These are phyloP conservation scores for Lentinula novae-zelandiae DNA, from an alignment of 1,284 basidiomycete species.

Conservation along the genomic window DNA sequence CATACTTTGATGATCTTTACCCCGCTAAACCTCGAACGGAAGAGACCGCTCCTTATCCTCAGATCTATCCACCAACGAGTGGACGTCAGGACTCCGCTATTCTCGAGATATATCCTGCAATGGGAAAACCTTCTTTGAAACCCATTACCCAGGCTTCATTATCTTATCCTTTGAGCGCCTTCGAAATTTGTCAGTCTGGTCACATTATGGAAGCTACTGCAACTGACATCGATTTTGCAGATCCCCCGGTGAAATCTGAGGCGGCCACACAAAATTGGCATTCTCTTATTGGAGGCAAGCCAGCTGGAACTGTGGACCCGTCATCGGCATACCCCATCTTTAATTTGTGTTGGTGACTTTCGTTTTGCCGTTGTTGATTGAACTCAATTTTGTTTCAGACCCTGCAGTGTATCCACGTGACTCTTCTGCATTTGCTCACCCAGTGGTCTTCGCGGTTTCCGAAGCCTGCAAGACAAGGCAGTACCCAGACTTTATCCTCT, in stretches of 20 bases:
- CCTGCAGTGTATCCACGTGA: conserved; percentile 30
- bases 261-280: not conserved
- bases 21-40: not conserved
- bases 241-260: not conserved
- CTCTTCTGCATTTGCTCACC: not conserved
- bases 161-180: conserved; percentile 24
- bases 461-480: not conserved
- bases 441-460: not conserved
- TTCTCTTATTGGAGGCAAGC: not conserved
- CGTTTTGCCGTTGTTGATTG: not conserved
- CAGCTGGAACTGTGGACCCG: not conserved
- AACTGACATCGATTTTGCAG: not conserved
- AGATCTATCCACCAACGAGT: conserved; percentile 22
- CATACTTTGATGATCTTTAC: not conserved
- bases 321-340: not conserved
- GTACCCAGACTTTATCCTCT: conserved; percentile 18
- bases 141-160: not conserved
- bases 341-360: not conserved
- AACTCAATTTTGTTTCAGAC: conserved; percentile 18
- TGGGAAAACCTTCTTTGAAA: not conserved
- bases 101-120: not conserved
- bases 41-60: conserved; percentile 2
- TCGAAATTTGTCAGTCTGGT: conserved; percentile 27
- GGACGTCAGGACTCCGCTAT: not conserved
- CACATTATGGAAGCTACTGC: not conserved